Evolutionary conservation across 805 yeast species (phyloP).

Genomic region (Candida gorgasii): DNA sequence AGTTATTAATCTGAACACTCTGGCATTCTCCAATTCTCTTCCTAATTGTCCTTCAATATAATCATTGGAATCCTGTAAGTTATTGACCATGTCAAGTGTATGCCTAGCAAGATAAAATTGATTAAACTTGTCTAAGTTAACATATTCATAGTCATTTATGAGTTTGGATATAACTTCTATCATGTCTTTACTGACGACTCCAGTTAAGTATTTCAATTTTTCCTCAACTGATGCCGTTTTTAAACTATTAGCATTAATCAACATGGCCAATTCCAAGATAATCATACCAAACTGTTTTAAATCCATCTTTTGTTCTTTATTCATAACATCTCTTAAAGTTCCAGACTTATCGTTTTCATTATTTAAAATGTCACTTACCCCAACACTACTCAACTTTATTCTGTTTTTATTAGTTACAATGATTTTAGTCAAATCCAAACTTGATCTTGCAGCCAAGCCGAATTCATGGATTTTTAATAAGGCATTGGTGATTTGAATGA

Average conservation of each 20-base stretch:
- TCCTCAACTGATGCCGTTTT: conserved; percentile 8
- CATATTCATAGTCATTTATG: conserved; percentile 20
- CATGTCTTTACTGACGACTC: conserved; percentile 44
- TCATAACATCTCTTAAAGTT: conserved; percentile 7
- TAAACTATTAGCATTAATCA: conserved; percentile 29
- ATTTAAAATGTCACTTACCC: conserved; percentile 65
- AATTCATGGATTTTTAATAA: conserved; percentile 62
- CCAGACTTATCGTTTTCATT: conserved; percentile 25
- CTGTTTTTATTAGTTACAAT: conserved; percentile 72
- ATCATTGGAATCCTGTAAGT: conserved; percentile 54
- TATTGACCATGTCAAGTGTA: conserved; percentile 44
- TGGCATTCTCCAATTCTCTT: conserved; percentile 82
- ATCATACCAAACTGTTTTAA: conserved; percentile 58
- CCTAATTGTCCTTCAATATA: conserved; percentile 60
- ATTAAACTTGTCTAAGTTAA: conserved; percentile 26
- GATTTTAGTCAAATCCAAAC: conserved; percentile 65
- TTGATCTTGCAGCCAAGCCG: conserved; percentile 62
- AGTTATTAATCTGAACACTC: conserved; percentile 77
- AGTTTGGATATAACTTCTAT: conserved; percentile 43
- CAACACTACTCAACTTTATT: conserved; percentile 69
- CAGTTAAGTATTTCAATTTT: conserved; percentile 17
- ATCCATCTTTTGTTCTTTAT: conserved; percentile 54
- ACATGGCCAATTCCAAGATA: conserved; percentile 53
- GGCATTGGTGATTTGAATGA: conserved; percentile 74
- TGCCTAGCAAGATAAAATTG: conserved; percentile 22